Conservation (phyloP, 208 protist genomes). For the Borovskyia barvae region DNA sequence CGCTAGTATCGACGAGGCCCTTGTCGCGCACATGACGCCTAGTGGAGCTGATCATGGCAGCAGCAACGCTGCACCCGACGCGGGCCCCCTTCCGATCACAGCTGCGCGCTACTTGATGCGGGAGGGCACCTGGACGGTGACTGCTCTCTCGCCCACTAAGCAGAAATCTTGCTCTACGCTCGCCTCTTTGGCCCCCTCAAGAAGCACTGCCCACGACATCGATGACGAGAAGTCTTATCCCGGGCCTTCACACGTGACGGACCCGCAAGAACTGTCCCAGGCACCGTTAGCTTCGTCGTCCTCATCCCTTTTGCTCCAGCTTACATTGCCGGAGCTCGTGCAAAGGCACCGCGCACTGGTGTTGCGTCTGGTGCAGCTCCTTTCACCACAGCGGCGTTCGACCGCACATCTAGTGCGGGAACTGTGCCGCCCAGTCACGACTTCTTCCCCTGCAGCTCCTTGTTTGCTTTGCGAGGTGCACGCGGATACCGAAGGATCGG, state of each 20-base stretch:
- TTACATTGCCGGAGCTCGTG: slow-evolving; percentile 1
- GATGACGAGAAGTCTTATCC: too few relatives aligned
- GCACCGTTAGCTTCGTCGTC: not conserved
- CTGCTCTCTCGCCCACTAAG: not conserved
- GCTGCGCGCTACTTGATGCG: slow-evolving; percentile 9
- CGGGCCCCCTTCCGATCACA: not conserved
- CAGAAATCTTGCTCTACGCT: not conserved
- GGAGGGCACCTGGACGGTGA: slow-evolving; percentile 15
- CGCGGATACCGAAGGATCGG: not conserved
- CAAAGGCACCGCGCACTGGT: slow-evolving; percentile 15
- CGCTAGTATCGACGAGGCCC: too few relatives aligned
- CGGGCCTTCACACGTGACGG: too few relatives aligned
- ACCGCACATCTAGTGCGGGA: not conserved
- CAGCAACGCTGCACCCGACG: not conserved
- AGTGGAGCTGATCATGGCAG: not conserved
- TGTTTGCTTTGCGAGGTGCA: not conserved
- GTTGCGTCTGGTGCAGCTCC: slow-evolving; percentile 15
- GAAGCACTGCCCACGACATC: too few relatives aligned
- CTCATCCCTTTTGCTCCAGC: slow-evolving; percentile 1
- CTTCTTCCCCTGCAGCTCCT: not conserved
- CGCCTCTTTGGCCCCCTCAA: too few relatives aligned
- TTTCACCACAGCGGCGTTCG: slow-evolving; percentile 15
- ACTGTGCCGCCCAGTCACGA: slow-evolving; percentile 11
- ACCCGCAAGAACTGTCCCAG: too few relatives aligned
- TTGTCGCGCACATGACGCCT: too few relatives aligned